Conservation (phyloP, 2,329 filamentous ascomycete genomes). For the Fusarium mangiferae region DNA sequence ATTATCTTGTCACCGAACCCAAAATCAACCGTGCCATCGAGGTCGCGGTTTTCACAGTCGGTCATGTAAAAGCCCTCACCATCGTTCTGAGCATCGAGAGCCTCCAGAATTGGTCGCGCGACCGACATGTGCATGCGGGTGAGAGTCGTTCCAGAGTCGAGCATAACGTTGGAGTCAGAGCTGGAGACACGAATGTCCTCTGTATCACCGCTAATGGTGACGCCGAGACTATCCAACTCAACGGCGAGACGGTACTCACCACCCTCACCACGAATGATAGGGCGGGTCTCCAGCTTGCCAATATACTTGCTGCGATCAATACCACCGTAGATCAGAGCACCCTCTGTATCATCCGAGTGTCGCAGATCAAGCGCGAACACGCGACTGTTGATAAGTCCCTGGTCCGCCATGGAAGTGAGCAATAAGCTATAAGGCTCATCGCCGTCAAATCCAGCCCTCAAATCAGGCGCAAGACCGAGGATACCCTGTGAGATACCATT, state of each 20-base stretch:
- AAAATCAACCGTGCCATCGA: constrained; percentile 59
- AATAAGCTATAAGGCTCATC: constrained; percentile 62
- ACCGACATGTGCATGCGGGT: constrained; percentile 57
- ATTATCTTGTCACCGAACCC: constrained; percentile 56
- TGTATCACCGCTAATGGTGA: constrained; percentile 40
- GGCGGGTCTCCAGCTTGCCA: constrained; percentile 56
- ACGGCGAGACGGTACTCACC: constrained; percentile 53
- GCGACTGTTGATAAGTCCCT: constrained; percentile 61
- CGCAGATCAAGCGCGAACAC: constrained; percentile 63
- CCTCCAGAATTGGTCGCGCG: constrained; percentile 55
- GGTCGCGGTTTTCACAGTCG: constrained; percentile 52
- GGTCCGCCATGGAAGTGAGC: constrained; percentile 58
- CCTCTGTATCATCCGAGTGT: constrained; percentile 53
- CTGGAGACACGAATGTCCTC: constrained; percentile 40
- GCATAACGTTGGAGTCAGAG: constrained; percentile 55
- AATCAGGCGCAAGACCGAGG: constrained; percentile 59
- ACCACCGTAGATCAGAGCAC: constrained; percentile 64
- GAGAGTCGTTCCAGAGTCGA: constrained; percentile 65
- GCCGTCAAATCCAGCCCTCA: constrained; percentile 51
- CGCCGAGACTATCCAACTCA: constrained; percentile 46
- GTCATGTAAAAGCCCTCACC: constrained; percentile 57
- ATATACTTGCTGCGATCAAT: constrained; percentile 63
- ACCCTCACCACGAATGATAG: constrained; percentile 53
- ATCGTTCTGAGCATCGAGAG: constrained; percentile 55
- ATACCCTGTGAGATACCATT: constrained; percentile 63